phyloP scores from a whole-genome alignment of 257 asterid species.

The Plantago ovata region DNA sequence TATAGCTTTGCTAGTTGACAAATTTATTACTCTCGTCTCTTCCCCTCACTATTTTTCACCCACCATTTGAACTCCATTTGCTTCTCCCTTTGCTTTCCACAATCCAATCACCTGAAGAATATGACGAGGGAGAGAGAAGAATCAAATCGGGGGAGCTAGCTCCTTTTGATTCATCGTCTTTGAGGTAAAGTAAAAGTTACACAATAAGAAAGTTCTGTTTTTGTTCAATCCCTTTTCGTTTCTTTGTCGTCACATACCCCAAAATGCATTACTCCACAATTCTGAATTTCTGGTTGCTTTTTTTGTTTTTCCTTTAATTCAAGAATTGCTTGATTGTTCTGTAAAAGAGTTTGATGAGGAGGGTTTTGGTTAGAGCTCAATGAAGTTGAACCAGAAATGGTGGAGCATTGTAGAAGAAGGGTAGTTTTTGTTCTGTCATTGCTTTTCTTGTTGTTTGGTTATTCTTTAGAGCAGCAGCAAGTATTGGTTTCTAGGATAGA shows the following conservation, averaged over 20 bases:
- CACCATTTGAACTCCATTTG: neutral
- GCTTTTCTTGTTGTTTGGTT: constrained; percentile 25
- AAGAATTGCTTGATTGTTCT: constrained; percentile 22
- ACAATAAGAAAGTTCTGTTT: constrained; percentile 13
- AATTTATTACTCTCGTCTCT: constrained; percentile 7
- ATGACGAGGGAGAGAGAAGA: no score
- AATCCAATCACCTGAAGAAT: no score
- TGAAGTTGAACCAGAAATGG: constrained; percentile 44
- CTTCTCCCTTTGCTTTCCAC: neutral
- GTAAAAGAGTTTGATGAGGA: constrained; percentile 18
- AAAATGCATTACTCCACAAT: no score
- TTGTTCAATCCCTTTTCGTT: neutral
- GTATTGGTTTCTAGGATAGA: constrained; percentile 43
- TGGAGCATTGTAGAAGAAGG: constrained; percentile 25
- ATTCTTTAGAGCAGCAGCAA: constrained; percentile 60
- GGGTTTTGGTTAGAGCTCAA: constrained; percentile 31
- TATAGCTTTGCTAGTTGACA: constrained; percentile 1
- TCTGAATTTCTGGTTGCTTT: no score
- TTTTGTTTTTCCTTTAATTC: neutral
- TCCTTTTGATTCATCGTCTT: no score
- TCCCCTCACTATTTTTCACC: constrained; percentile 44
- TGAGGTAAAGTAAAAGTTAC: no score
- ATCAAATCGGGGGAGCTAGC: no score
- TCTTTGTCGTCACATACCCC: no score
- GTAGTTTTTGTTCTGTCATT: constrained; percentile 20